Percentiles rank a stretch among this genome's conserved stretches.
phyloP scores from a whole-genome alignment of 306 rosid genomes.

The Trichosanthes truncata region DNA sequence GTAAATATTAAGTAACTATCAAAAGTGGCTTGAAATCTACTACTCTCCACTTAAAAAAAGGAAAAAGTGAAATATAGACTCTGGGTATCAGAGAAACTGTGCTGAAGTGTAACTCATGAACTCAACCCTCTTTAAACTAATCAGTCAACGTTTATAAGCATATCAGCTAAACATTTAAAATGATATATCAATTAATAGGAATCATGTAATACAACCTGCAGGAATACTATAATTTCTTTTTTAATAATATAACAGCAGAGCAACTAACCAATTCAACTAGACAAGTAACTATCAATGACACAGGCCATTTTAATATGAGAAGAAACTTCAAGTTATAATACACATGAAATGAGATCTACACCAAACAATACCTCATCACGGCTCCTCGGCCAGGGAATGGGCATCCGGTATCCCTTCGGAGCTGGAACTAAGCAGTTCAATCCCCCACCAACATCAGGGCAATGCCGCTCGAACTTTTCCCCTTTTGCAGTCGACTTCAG shows the following conservation, averaged over 20 bases:
- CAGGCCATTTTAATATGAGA: neutral
- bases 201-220: neutral
- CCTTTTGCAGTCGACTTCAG: conserved; percentile 59
- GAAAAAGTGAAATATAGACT: neutral
- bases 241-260: neutral
- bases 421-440: conserved; percentile 90
- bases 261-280: neutral
- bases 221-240: neutral
- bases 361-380: conserved; percentile 61
- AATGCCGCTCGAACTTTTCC: conserved; percentile 72
- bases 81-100: neutral
- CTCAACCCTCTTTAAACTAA: neutral
- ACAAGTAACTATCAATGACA: neutral
- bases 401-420: conserved; percentile 57
- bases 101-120: neutral
- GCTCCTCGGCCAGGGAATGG: conserved; percentile 92
- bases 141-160: neutral
- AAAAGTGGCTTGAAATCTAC: neutral
- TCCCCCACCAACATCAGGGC: conserved; percentile 38
- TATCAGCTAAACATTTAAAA: neutral
- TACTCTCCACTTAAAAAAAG: neutral
- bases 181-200: neutral
- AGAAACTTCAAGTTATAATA: neutral
- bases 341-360: neutral
- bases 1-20: too few relatives aligned